These are phyloP conservation scores for Digitaria exilis DNA, from an alignment of 202 grass and related monocot species.

Conservation along the genomic window DNA sequence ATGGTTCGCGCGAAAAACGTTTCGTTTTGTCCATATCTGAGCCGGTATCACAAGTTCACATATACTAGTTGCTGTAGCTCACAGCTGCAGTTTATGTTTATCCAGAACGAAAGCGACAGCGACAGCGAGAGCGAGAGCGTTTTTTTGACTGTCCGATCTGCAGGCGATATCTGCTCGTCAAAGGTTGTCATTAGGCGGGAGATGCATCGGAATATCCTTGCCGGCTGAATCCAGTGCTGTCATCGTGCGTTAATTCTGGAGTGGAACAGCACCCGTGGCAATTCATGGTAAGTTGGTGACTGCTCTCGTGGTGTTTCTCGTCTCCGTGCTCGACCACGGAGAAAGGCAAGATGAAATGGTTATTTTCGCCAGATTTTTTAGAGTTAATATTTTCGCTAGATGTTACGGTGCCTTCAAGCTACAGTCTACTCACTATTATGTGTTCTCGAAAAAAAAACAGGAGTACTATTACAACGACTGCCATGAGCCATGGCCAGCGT, in stretches of 20 bases:
- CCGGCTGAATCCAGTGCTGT: background rate
- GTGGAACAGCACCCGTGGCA: background rate
- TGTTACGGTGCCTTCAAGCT: no score
- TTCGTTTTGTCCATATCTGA: constrained; percentile 1
- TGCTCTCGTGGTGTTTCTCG: background rate
- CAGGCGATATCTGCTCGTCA: background rate
- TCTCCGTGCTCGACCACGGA: no score
- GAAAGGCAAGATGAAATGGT: background rate
- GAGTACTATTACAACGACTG: background rate
- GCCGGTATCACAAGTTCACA: background rate
- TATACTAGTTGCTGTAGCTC: background rate
- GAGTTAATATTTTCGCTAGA: no score
- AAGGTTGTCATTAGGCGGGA: background rate
- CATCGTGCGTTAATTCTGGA: background rate
- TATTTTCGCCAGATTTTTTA: no score
- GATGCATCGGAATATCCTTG: constrained; percentile 3
- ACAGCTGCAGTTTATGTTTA: background rate
- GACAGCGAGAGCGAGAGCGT: background rate
- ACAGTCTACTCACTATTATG: no score
- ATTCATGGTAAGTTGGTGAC: no score
- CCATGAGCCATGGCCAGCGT: background rate
- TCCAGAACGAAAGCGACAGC: background rate
- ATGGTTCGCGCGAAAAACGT: background rate
- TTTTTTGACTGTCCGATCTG: background rate
- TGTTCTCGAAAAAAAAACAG: no score